Evolutionary conservation across 768 basidiomycete genomes (phyloP).

Genomic region (Trametes cinnabarina): DNA sequence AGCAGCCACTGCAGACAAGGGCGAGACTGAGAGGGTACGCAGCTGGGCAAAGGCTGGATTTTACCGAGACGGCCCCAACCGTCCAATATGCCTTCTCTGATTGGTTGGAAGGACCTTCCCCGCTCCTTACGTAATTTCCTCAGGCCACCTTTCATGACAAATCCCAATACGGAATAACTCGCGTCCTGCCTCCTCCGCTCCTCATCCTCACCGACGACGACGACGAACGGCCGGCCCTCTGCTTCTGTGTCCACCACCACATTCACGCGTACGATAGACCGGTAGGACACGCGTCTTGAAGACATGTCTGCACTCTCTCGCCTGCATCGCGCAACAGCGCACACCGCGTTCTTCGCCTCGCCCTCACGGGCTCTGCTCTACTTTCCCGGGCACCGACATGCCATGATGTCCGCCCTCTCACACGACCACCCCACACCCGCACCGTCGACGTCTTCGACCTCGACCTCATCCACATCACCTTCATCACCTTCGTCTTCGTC

Average conservation of each 20-base stretch:
- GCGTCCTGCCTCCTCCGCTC: constrained; percentile 2
- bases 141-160: constrained; percentile 2
- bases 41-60: no score
- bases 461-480: constrained; percentile 7
- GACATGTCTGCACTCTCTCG: constrained; percentile 11
- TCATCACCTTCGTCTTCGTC: not conserved
- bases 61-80: not conserved
- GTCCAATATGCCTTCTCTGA: not conserved
- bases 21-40: no score
- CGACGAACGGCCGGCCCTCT: not conserved
- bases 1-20: no score
- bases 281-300: no score
- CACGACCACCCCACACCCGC: constrained; percentile 32
- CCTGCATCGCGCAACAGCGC: constrained; percentile 13
- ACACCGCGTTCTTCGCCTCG: constrained; percentile 4
- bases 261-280: no score
- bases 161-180: constrained; percentile 12
- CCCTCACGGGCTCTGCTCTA: constrained; percentile 18
- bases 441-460: constrained; percentile 23
- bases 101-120: not conserved
- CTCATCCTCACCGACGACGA: not conserved
- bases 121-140: constrained; percentile 1
- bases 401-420: constrained; percentile 67
- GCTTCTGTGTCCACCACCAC: not conserved
- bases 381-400: constrained; percentile 47